A percentile compares a stretch with the other conserved stretches of the same genome.
phyloP scores from a whole-genome alignment of 2,329 filamentous ascomycete species.

The Juglanconis oblonga region DNA sequence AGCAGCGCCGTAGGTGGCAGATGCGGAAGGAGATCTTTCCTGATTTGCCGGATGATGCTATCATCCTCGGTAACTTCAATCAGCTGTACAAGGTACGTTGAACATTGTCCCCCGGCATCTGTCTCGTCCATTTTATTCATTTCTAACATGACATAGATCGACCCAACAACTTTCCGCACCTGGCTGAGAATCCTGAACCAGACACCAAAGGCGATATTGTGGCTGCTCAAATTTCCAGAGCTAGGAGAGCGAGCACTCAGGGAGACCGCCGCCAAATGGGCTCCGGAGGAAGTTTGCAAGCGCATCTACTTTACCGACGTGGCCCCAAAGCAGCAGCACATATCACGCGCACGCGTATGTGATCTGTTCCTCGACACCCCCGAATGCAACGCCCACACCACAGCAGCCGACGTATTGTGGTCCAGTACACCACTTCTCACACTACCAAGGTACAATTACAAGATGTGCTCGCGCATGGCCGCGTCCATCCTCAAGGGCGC shows the following conservation, averaged over 20 bases:
- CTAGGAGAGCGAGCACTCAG: conserved; percentile 83
- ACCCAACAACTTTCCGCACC: conserved; percentile 91
- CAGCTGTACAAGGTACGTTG: conserved; percentile 87
- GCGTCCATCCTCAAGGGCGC: conserved; percentile 91
- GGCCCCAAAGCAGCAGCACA: conserved; percentile 90
- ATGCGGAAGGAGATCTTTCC: conserved; percentile 96
- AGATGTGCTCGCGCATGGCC: conserved; percentile 99
- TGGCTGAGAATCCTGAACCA: conserved; percentile 89
- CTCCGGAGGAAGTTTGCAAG: conserved; percentile 76
- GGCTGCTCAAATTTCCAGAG: conserved; percentile 96
- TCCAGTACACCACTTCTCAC: conserved; percentile 91
- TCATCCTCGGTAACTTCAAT: conserved; percentile 98
- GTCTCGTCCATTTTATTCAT: background rate
- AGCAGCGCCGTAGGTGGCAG: conserved; percentile 77
- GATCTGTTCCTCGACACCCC: conserved; percentile 96
- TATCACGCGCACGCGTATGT: conserved; percentile 84
- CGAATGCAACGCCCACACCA: conserved; percentile 97
- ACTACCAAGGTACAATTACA: conserved; percentile 86
- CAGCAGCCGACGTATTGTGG: conserved; percentile 94
- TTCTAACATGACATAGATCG: conserved; percentile 62
- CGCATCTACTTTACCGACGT: conserved; percentile 96
- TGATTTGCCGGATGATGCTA: conserved; percentile 71
- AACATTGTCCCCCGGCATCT: background rate
- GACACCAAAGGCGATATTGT: conserved; percentile 84
- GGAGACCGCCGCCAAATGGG: conserved; percentile 79